Conservation (phyloP, 1,284 basidiomycete genomes). For the Schizopora paradoxa region DNA sequence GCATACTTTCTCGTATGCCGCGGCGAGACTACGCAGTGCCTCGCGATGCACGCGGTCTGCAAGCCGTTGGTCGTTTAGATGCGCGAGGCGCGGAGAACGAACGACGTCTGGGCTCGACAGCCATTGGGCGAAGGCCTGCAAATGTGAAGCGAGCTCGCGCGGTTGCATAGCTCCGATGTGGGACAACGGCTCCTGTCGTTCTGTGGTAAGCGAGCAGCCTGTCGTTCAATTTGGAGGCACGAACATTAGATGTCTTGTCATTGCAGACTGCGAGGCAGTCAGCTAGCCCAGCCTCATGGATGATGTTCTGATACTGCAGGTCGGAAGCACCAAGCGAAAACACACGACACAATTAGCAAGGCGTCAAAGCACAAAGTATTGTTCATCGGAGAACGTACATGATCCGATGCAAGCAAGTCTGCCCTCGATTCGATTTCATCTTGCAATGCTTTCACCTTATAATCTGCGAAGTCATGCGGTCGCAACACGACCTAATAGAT, state of each 20-base stretch:
- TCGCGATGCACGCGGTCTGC: slow-evolving; percentile 69
- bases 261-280: slow-evolving; percentile 56
- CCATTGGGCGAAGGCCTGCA: slow-evolving; percentile 63
- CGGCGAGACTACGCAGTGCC: slow-evolving; percentile 62
- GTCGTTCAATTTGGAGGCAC: slow-evolving; percentile 23
- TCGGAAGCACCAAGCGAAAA: neutral
- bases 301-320: slow-evolving; percentile 62
- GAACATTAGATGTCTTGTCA: slow-evolving; percentile 48
- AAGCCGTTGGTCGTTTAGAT: slow-evolving; percentile 63
- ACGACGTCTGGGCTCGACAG: slow-evolving; percentile 66
- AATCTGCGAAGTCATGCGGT: slow-evolving; percentile 65
- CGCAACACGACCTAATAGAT: slow-evolving; percentile 59
- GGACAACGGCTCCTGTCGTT: slow-evolving; percentile 63
- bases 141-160: slow-evolving; percentile 44
- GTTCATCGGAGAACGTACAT: slow-evolving; percentile 48
- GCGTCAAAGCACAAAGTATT: neutral
- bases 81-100: slow-evolving; percentile 71
- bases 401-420: slow-evolving; percentile 67
- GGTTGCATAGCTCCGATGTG: slow-evolving; percentile 55
- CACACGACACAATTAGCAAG: neutral
- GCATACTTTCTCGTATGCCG: slow-evolving; percentile 67
- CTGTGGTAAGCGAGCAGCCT: neutral
- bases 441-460: slow-evolving; percentile 56
- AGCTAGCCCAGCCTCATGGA: slow-evolving; percentile 71
- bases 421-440: slow-evolving; percentile 61